A percentile compares a stretch with the other conserved stretches of the same genome.
Evolutionary conservation across 2,329 filamentous ascomycete genomes (phyloP).

Genomic region (Purpureocillium takamizusanense): DNA sequence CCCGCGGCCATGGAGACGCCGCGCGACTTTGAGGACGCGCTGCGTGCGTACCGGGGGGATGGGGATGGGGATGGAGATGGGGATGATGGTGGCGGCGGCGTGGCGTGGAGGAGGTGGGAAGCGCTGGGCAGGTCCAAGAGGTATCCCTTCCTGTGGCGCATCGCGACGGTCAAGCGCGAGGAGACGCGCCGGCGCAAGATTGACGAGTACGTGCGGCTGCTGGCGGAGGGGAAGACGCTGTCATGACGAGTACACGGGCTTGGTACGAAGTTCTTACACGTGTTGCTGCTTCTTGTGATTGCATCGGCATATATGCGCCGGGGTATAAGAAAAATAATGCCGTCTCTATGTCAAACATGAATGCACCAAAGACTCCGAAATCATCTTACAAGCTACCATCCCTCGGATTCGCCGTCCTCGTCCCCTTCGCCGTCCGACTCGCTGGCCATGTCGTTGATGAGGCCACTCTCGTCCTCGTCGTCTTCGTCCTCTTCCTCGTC

Average conservation of each 20-base stretch:
- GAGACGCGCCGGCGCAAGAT: constrained; percentile 29
- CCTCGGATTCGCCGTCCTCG: constrained; percentile 8
- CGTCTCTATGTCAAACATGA: too few species aligned
- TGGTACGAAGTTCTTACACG: neutral
- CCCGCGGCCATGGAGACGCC: constrained; percentile 37
- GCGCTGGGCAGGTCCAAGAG: constrained; percentile 33
- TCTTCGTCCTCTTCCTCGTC: constrained; percentile 9
- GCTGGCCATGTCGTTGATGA: constrained; percentile 23
- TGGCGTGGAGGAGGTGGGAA: constrained; percentile 28
- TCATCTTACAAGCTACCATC: neutral
- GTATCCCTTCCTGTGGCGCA: constrained; percentile 34
- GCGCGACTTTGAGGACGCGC: constrained; percentile 34
- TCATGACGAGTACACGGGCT: constrained; percentile 3
- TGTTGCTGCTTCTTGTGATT: neutral
- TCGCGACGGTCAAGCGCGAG: constrained; percentile 30
- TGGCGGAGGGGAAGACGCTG: constrained; percentile 23
- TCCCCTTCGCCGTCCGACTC: constrained; percentile 20
- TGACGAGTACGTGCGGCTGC: constrained; percentile 27
- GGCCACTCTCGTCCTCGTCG: constrained; percentile 13
- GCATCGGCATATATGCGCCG: neutral
- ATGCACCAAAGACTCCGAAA: neutral
- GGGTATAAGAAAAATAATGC: neutral
- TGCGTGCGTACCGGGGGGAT: constrained; percentile 14
- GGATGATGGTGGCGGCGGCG: constrained; percentile 16
- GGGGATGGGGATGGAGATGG: too few species aligned